Evolutionary conservation across 345 rosid species (phyloP).

Genomic region (Clarkia xantiana): DNA sequence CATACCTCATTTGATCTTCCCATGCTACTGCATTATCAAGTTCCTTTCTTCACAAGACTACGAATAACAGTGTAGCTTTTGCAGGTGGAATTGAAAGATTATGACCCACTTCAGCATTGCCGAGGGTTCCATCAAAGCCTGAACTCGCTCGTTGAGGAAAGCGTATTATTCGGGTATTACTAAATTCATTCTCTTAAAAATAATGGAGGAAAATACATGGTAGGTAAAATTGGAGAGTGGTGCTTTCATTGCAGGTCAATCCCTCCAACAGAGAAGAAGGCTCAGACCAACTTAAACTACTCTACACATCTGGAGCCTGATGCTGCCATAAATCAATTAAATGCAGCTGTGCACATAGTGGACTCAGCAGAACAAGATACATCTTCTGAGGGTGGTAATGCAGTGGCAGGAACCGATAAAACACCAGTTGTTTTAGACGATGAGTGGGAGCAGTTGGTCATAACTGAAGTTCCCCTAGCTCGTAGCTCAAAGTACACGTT

Average conservation of each 20-base stretch:
- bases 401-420: constrained; percentile 10
- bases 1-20: neutral
- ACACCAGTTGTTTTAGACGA: constrained; percentile 16
- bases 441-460: constrained; percentile 84
- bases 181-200: constrained; percentile 3
- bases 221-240: neutral
- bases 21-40: neutral
- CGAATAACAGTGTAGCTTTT: neutral
- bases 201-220: constrained; percentile 2
- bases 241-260: neutral
- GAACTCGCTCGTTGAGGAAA: constrained; percentile 52
- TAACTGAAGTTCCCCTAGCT: constrained; percentile 37
- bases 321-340: no score
- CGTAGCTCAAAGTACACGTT: constrained; percentile 24
- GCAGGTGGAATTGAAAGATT: constrained; percentile 61
- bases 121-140: constrained; percentile 82
- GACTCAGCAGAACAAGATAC: neutral
- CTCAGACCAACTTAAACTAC: neutral
- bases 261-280: no score
- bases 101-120: constrained; percentile 55
- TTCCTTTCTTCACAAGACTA: neutral
- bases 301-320: no score
- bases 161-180: constrained; percentile 59
- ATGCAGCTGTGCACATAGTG: no score
- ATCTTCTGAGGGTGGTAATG: constrained; percentile 11